These are phyloP conservation scores for Chenopodium formosanum DNA, from an alignment of 148 eudicot species.

Conservation along the genomic window DNA sequence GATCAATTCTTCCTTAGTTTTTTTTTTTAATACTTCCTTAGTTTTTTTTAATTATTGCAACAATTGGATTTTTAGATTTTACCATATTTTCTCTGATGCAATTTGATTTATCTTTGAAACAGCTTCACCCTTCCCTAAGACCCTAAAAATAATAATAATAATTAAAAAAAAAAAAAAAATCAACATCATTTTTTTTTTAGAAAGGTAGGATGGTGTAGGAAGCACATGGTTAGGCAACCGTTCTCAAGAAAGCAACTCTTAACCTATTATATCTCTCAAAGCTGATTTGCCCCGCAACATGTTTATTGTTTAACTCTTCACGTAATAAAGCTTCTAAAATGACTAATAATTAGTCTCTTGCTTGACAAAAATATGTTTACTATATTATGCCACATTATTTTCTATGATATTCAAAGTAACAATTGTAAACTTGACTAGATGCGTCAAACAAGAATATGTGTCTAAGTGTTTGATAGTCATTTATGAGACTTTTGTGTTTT, in stretches of 20 bases:
- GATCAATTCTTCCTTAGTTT: background rate
- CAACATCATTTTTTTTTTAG: slow-evolving; percentile 1
- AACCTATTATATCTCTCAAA: background rate
- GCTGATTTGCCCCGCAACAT: background rate
- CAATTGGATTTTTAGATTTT: too few relatives aligned
- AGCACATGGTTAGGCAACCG: slow-evolving; percentile 3
- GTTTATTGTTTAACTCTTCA: background rate
- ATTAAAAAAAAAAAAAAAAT: background rate
- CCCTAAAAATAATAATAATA: background rate
- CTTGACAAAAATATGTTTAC: background rate
- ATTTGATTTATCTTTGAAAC: too few relatives aligned
- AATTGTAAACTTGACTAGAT: too few relatives aligned
- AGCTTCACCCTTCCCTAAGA: background rate
- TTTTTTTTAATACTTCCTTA: background rate
- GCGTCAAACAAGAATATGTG: too few relatives aligned
- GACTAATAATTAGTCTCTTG: background rate
- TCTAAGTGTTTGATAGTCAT: too few relatives aligned
- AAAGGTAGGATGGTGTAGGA: background rate
- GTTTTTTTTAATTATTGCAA: too few relatives aligned
- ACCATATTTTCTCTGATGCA: too few relatives aligned
- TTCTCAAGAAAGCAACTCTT: background rate
- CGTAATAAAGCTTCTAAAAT: background rate
- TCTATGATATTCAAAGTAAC: background rate
- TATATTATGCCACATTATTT: slow-evolving; percentile 7
- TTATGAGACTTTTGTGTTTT: too few relatives aligned